A percentile compares a stretch with the other conserved stretches of the same genome.
phyloP scores from a whole-genome alignment of 2,329 filamentous ascomycete species.

The Cercospora brassicicola region DNA sequence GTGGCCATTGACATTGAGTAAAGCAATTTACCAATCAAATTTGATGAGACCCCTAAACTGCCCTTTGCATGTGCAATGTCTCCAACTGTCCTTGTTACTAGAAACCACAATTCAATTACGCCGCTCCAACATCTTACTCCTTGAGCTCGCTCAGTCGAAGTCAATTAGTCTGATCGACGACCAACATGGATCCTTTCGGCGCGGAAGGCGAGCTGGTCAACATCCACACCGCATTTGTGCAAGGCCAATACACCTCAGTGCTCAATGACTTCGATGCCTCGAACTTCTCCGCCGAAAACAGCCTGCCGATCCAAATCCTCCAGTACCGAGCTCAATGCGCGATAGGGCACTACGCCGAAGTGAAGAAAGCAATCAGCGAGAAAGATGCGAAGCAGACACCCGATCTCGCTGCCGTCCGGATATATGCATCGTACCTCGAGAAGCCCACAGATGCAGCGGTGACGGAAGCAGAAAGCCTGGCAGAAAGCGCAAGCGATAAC shows the following conservation, averaged over 20 bases:
- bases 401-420: constrained; percentile 73
- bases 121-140: background rate
- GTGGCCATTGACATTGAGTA: background rate
- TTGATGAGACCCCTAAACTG: background rate
- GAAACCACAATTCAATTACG: background rate
- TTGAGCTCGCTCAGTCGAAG: background rate
- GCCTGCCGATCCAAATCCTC: constrained; percentile 72
- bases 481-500: constrained; percentile 67
- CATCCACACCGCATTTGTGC: constrained; percentile 66
- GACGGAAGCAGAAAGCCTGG: constrained; percentile 68
- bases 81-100: background rate
- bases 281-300: constrained; percentile 75
- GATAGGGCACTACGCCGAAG: constrained; percentile 72
- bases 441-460: constrained; percentile 38
- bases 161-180: background rate
- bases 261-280: constrained; percentile 76
- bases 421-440: constrained; percentile 64
- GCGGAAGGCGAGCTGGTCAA: constrained; percentile 67
- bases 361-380: constrained; percentile 66
- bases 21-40: background rate
- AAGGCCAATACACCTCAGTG: constrained; percentile 82
- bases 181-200: constrained; percentile 62
- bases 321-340: constrained; percentile 80
- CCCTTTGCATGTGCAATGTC: background rate
- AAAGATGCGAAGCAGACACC: constrained; percentile 59